Base-by-base conservation (phyloP, 2,329 filamentous ascomycete species). In the Aspergillus ochraceoroseus region DNA sequence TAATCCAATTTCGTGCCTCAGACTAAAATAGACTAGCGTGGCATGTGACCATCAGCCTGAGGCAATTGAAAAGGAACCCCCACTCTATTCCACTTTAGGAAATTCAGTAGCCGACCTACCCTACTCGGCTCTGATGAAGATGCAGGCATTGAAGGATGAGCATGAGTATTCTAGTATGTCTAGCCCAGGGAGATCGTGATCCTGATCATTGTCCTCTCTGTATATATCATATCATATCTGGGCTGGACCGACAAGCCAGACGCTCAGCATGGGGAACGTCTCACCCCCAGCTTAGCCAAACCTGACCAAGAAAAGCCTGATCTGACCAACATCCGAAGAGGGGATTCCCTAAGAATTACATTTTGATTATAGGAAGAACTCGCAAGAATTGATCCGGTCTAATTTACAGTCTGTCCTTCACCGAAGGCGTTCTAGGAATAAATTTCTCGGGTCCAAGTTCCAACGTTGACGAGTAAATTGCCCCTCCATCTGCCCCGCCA, bases 11-110 rank as follows among this genome's bases (percentile, higher is more conserved):
- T 28, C 23, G 33, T 12, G 11, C 18, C 6, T 37, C 20, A 17
- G n/a, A 32, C 27, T 7, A n/a, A 5, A 14, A 13, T 14, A 22
- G 30, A 26, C 23, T 19, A 28, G 33, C 39, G 39, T 30, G n/a
- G 25, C 15, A 32, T n/a, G n/a, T n/a, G n/a, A n/a, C n/a, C n/a
- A n/a, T n/a, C n/a, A n/a, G 18, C 11, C 8, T 26, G 37, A 32
- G 37, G 28, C 22, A 25, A 19, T 46, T 41, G 31, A 35, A 38
- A 38, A 35, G 41, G 11, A 34, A 58, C 59, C 59, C 59, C 59
- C 59, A 61, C 59, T 31, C 58, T 60, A 60, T 44, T 22, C 58
- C 50, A 12, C 23, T 55, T 51, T 48, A 44, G 57, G 56, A 19
- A 15, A 22, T 23, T 17, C 36, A 46, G 44, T 46, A 48, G 45